These are phyloP conservation scores for Talaromyces albobiverticillius DNA, from an alignment of 2,329 filamentous ascomycete genomes.

Conservation along the genomic window DNA sequence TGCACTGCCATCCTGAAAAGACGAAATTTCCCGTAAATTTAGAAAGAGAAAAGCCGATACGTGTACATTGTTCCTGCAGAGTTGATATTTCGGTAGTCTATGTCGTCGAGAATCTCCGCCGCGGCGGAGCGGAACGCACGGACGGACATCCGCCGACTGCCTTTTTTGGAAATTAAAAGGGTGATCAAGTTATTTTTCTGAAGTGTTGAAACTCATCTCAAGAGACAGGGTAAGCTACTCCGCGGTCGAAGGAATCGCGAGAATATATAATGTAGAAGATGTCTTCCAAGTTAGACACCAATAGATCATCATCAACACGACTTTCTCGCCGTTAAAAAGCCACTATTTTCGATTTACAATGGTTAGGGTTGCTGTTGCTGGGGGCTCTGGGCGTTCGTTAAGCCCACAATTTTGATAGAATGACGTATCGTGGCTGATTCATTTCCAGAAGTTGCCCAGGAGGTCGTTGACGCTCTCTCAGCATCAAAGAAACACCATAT, in stretches of 20 bases:
- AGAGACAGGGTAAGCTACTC: background rate
- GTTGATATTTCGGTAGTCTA: too few species aligned
- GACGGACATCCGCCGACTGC: too few species aligned
- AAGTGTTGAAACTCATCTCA: background rate
- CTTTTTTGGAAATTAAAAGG: too few species aligned
- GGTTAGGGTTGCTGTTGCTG: constrained; percentile 8
- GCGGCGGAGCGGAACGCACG: constrained; percentile 1
- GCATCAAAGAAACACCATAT: constrained; percentile 1
- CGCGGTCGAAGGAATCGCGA: background rate
- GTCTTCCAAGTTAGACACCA: too few species aligned
- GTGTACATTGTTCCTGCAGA: too few species aligned
- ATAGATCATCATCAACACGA: too few species aligned
- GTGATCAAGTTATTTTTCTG: background rate
- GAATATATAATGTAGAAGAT: too few species aligned
- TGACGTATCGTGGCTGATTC: background rate
- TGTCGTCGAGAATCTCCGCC: background rate
- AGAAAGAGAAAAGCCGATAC: too few species aligned
- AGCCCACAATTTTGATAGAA: background rate
- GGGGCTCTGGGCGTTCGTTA: constrained; percentile 8
- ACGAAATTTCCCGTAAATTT: background rate
- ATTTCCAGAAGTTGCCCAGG: background rate
- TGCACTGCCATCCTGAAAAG: background rate
- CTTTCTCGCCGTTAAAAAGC: too few species aligned
- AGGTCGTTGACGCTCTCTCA: background rate
- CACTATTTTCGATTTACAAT: background rate